phyloP scores from a whole-genome alignment of 1,284 basidiomycete species.

The Ustilago trichophora region DNA sequence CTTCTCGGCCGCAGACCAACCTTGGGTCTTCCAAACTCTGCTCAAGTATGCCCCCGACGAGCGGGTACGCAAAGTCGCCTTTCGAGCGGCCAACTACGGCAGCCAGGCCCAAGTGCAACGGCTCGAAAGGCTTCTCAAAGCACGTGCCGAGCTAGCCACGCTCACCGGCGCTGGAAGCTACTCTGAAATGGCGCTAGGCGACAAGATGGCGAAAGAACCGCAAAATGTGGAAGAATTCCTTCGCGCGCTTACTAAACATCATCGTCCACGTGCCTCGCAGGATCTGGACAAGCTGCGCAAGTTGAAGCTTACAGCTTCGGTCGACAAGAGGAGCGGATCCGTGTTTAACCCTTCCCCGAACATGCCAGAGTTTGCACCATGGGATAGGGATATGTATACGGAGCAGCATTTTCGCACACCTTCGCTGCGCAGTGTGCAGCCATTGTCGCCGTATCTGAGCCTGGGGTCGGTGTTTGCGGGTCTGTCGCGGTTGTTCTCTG shows the following conservation, averaged over 20 bases:
- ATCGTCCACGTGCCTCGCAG: constrained; percentile 48
- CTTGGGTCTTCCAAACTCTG: constrained; percentile 89
- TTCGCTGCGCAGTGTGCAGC: constrained; percentile 38
- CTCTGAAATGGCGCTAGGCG: constrained; percentile 61
- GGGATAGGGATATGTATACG: constrained; percentile 64
- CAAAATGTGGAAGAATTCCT: constrained; percentile 58
- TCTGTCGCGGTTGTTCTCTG: constrained; percentile 57
- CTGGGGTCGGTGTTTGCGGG: constrained; percentile 63
- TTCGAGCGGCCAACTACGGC: constrained; percentile 67
- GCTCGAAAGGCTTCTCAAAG: constrained; percentile 57
- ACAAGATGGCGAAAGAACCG: constrained; percentile 64
- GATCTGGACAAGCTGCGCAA: constrained; percentile 48
- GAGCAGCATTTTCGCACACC: constrained; percentile 50
- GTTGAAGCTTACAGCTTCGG: constrained; percentile 40
- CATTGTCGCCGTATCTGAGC: constrained; percentile 60
- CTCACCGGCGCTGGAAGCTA: constrained; percentile 60
- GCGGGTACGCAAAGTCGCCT: constrained; percentile 81
- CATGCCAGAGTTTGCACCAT: constrained; percentile 39
- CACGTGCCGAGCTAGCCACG: constrained; percentile 56
- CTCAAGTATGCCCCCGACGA: constrained; percentile 82
- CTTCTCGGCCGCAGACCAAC: constrained; percentile 65
- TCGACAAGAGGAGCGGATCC: not conserved
- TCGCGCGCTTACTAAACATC: constrained; percentile 51
- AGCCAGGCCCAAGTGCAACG: constrained; percentile 48
- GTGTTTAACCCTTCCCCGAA: constrained; percentile 15